phyloP scores from a whole-genome alignment of 225 moss, liverwort and hornwort genomes.

The Anthoceros angustus region DNA sequence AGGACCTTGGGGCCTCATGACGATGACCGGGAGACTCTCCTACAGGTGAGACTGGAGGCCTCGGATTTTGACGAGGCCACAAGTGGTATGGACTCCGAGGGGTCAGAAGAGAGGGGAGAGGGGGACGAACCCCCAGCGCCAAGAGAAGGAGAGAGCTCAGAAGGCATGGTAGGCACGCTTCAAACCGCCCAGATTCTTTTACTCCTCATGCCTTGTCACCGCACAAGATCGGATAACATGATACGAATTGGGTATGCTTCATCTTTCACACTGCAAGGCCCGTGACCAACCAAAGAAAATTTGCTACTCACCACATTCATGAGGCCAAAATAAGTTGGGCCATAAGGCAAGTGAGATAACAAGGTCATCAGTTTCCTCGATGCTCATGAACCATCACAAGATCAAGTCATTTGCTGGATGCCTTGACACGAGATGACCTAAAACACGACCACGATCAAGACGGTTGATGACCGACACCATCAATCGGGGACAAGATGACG shows the following conservation, averaged over 20 bases:
- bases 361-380: conserved; percentile 81
- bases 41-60: too few relatives aligned
- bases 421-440: conserved; percentile 79
- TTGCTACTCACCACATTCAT: conserved; percentile 59
- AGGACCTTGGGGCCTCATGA: too few relatives aligned
- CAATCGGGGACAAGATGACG: not conserved
- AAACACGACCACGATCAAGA: not conserved
- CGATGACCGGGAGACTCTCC: too few relatives aligned
- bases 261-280: not conserved
- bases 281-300: not conserved
- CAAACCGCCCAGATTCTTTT: conserved; percentile 54
- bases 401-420: conserved; percentile 84
- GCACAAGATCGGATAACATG: not conserved
- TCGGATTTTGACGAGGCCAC: too few relatives aligned
- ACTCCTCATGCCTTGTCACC: conserved; percentile 82
- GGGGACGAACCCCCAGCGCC: too few relatives aligned
- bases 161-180: too few relatives aligned
- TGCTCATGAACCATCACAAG: conserved; percentile 96
- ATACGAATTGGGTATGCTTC: not conserved
- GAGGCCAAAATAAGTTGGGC: conserved; percentile 94
- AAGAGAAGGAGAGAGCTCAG: too few relatives aligned
- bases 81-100: too few relatives aligned
- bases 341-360: conserved; percentile 85
- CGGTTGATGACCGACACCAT: not conserved
- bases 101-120: too few relatives aligned